Conservation (phyloP, 345 rosid species). For the Eucalyptus coolabah region DNA sequence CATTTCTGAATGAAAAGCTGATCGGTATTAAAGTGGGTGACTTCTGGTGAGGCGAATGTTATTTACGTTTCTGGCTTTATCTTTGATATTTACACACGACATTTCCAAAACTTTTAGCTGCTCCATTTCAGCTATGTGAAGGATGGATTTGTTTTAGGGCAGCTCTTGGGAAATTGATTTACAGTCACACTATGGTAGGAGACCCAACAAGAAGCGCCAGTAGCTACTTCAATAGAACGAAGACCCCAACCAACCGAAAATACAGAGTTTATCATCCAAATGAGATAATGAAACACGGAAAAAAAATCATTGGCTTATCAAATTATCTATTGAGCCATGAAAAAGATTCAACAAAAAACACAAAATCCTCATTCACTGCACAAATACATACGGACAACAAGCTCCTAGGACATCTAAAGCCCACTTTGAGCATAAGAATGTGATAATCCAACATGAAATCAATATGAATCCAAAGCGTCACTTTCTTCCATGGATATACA, state of each 20-base stretch:
- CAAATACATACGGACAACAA: neutral
- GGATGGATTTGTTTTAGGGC: conserved; percentile 82
- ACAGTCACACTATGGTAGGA: conserved; percentile 50
- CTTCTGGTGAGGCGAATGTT: conserved; percentile 33
- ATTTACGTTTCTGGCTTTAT: neutral
- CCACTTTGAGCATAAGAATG: neutral
- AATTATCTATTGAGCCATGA: no score
- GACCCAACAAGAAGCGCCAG: neutral
- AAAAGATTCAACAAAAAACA: no score
- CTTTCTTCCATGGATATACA: neutral
- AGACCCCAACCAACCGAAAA: neutral
- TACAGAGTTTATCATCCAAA: neutral
- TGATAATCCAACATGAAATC: neutral
- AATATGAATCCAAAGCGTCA: neutral
- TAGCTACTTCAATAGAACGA: neutral
- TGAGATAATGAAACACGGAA: neutral
- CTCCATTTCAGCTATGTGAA: conserved; percentile 45
- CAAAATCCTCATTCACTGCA: neutral
- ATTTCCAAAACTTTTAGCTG: neutral
- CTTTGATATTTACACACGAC: neutral
- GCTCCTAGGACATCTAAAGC: neutral
- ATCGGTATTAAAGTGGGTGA: conserved; percentile 90
- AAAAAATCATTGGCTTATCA: no score
- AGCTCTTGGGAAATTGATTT: conserved; percentile 83
- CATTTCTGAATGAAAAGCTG: conserved; percentile 84